phyloP scores from a whole-genome alignment of 164 flowering plant species.

The Piper betle region DNA sequence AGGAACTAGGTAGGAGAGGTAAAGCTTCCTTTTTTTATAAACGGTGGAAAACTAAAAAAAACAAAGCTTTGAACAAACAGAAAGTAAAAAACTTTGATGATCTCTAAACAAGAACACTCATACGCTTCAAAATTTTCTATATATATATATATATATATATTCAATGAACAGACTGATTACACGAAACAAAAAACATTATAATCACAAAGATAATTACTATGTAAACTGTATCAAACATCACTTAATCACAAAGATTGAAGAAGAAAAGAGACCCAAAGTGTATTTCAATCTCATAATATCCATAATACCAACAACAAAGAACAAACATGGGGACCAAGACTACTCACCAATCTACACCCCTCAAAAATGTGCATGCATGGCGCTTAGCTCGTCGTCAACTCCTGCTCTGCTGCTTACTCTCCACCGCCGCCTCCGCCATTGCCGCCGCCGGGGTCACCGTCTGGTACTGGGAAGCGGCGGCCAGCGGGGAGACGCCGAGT shows the following conservation, averaged over 20 bases:
- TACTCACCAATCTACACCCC: background rate
- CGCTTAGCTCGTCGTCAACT: background rate
- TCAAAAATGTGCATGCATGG: slow-evolving; percentile 22
- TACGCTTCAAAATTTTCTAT: too few species aligned
- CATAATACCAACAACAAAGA: background rate
- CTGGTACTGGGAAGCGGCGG: slow-evolving; percentile 57
- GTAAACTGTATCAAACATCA: background rate
- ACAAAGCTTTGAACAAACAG: too few species aligned
- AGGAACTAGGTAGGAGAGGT: too few species aligned
- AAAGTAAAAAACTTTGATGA: too few species aligned
- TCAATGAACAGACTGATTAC: background rate
- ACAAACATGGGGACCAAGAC: background rate
- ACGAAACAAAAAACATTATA: background rate
- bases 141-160: too few species aligned
- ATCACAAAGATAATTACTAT: background rate
- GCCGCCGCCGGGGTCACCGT: too few species aligned
- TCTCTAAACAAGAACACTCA: too few species aligned
- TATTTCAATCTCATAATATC: background rate
- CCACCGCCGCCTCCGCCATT: slow-evolving; percentile 21
- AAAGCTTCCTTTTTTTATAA: too few species aligned
- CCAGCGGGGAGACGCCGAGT: slow-evolving; percentile 30
- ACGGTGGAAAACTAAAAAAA: too few species aligned
- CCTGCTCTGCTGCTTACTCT: slow-evolving; percentile 30
- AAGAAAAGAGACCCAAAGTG: background rate
- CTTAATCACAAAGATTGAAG: background rate